Conservation (phyloP, 257 asterid species). For the Schizonepeta tenuifolia region DNA sequence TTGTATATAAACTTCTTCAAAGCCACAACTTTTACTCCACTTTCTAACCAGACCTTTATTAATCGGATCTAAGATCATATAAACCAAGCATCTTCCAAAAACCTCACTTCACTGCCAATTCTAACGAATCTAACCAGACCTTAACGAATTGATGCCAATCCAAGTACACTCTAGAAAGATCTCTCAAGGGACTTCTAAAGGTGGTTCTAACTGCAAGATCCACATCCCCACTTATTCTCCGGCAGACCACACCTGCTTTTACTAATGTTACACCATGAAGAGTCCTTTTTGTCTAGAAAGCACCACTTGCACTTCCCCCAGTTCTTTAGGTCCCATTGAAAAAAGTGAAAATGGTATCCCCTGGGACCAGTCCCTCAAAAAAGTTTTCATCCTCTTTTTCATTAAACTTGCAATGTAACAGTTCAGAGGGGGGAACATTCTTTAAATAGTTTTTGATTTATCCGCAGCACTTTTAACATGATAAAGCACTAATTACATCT, state of each 20-base stretch:
- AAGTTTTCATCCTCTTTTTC: not conserved
- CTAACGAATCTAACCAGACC: not conserved
- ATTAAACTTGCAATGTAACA: not conserved
- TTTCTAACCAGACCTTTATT: too few relatives aligned
- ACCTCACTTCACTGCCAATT: not conserved
- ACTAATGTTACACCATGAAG: not conserved
- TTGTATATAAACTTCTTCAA: too few relatives aligned
- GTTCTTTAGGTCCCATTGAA: not conserved
- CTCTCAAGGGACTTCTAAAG: not conserved
- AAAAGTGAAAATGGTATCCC: not conserved
- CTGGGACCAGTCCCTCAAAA: not conserved
- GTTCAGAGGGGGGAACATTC: not conserved
- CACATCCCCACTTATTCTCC: not conserved
- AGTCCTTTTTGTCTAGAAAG: not conserved
- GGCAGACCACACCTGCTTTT: not conserved
- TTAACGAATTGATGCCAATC: not conserved
- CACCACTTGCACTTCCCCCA: not conserved
- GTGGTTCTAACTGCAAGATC: not conserved
- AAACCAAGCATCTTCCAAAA: not conserved
- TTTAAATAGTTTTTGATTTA: not conserved
- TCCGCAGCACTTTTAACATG: not conserved
- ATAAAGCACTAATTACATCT: slow-evolving; percentile 17
- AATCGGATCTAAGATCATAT: too few relatives aligned
- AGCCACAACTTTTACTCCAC: too few relatives aligned
- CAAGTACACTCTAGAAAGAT: not conserved